A percentile compares a stretch with the other conserved stretches of the same genome.
Evolutionary conservation across 352 stramenopile genomes (phyloP).

Genomic region (Globisporangium spiculum): DNA sequence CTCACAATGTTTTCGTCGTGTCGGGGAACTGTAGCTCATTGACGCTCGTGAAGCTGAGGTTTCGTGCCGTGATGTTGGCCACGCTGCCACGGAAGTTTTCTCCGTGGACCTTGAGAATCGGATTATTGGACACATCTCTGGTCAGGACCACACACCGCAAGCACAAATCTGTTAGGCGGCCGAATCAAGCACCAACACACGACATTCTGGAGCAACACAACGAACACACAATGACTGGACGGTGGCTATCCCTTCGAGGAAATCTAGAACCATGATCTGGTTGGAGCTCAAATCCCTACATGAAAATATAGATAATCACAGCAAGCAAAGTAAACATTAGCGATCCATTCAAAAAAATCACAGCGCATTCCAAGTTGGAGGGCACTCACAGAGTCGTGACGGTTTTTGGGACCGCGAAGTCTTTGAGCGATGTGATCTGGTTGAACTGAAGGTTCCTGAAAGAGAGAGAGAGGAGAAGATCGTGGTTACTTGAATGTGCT

Average conservation of each 20-base stretch:
- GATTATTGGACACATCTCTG: slow-evolving; percentile 17
- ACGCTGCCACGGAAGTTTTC: neutral
- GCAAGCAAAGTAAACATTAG: neutral
- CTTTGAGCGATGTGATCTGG: slow-evolving; percentile 6
- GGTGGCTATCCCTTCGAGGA: slow-evolving; percentile 9
- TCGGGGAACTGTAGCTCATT: slow-evolving; percentile 6
- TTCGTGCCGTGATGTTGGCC: slow-evolving; percentile 8
- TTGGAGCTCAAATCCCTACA: slow-evolving; percentile 13
- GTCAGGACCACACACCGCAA: neutral
- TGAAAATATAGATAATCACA: too few species aligned
- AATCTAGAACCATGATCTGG: slow-evolving; percentile 9
- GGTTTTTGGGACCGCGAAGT: slow-evolving; percentile 8
- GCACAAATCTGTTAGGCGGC: neutral
- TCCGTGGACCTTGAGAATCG: slow-evolving; percentile 9
- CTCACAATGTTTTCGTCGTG: slow-evolving; percentile 8
- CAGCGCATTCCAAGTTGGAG: too few species aligned
- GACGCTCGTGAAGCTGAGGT: slow-evolving; percentile 16
- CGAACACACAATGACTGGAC: slow-evolving; percentile 4
- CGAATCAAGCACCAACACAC: too few species aligned
- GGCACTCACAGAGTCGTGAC: slow-evolving; percentile 13
- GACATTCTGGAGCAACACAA: too few species aligned
- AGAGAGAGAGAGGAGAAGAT: neutral
- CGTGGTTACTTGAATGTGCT: neutral
- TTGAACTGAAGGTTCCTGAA: slow-evolving; percentile 9
- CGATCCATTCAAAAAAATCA: too few species aligned